Evolutionary conservation across 495 filamentous ascomycete species (phyloP).

Genomic region (Xylaria sp.): DNA sequence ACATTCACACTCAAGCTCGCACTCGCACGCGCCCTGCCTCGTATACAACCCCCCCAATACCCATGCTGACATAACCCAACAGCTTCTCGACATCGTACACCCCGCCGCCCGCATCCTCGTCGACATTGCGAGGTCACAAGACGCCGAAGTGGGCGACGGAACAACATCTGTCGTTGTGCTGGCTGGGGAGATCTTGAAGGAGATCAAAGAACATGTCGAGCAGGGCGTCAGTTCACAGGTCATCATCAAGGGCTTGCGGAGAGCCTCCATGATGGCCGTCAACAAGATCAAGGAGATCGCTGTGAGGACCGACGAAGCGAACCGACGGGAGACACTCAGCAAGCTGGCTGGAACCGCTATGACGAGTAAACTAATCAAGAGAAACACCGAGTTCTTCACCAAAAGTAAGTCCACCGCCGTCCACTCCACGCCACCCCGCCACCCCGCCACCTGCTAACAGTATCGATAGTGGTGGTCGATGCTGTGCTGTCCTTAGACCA

Average conservation of each 20-base stretch:
- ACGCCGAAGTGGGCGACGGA: slow-evolving; percentile 97
- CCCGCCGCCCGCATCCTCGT: slow-evolving; percentile 97
- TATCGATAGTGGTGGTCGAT: slow-evolving; percentile 86
- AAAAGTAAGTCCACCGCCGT: slow-evolving; percentile 71
- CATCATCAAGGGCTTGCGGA: slow-evolving; percentile 94
- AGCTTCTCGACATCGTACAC: slow-evolving; percentile 98
- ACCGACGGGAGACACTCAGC: slow-evolving; percentile 85
- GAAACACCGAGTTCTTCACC: slow-evolving; percentile 95
- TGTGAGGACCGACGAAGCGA: slow-evolving; percentile 82
- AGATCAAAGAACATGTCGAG: slow-evolving; percentile 93
- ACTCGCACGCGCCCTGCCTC: neutral
- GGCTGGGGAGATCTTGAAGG: slow-evolving; percentile 95
- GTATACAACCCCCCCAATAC: neutral
- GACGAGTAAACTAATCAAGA: slow-evolving; percentile 99
- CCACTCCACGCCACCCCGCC: neutral
- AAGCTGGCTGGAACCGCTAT: slow-evolving; percentile 96
- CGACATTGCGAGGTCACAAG: slow-evolving; percentile 97
- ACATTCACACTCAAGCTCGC: neutral
- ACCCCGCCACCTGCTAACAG: slow-evolving; percentile 19
- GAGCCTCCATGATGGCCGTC: slow-evolving; percentile 88
- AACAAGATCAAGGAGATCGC: slow-evolving; percentile 99
- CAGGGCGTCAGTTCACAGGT: slow-evolving; percentile 96
- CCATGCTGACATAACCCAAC: slow-evolving; percentile 24
- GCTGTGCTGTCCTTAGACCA: slow-evolving; percentile 97
- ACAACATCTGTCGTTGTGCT: slow-evolving; percentile 97